A percentile compares a stretch with the other conserved stretches of the same genome.
Evolutionary conservation across 177 flowering plant genomes (phyloP).

Genomic region (Telopea speciosissima): DNA sequence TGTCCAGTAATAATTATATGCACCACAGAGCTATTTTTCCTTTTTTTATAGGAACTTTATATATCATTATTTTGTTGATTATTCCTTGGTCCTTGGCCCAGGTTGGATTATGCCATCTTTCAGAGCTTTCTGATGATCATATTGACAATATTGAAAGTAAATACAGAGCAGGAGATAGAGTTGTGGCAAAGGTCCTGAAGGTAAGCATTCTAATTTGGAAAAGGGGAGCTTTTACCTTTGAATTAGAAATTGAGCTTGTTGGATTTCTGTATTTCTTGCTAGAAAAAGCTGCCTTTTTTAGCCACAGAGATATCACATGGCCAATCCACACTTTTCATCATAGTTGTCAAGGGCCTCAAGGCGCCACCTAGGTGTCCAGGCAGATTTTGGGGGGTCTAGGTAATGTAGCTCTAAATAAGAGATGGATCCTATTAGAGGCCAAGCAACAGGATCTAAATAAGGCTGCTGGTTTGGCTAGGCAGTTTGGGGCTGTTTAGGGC

Average conservation of each 20-base stretch:
- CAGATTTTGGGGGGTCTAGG: too few relatives aligned
- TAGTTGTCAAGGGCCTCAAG: too few relatives aligned
- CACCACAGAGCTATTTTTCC: too few relatives aligned
- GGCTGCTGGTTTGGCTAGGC: too few relatives aligned
- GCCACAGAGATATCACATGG: not conserved
- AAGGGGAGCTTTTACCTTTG: not conserved
- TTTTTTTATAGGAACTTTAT: too few relatives aligned
- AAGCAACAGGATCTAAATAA: too few relatives aligned
- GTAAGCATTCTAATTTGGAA: conserved; percentile 21
- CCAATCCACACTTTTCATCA: not conserved
- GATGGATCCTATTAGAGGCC: too few relatives aligned
- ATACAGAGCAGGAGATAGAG: conserved; percentile 67
- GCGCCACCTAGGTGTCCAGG: too few relatives aligned
- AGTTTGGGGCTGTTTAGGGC: too few relatives aligned
- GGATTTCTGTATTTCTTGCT: not conserved
- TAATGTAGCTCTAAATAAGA: too few relatives aligned
- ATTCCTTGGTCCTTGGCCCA: conserved; percentile 12
- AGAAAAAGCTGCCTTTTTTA: too few relatives aligned
- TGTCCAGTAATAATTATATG: too few relatives aligned
- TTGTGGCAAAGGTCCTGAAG: conserved; percentile 73
- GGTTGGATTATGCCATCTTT: conserved; percentile 94
- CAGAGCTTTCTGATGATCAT: conserved; percentile 70
- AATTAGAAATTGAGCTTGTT: not conserved
- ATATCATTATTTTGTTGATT: not conserved
- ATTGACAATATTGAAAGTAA: conserved; percentile 45